These are phyloP conservation scores for Cryptococcus neoformans DNA, from an alignment of 1,284 basidiomycete genomes.

Conservation along the genomic window DNA sequence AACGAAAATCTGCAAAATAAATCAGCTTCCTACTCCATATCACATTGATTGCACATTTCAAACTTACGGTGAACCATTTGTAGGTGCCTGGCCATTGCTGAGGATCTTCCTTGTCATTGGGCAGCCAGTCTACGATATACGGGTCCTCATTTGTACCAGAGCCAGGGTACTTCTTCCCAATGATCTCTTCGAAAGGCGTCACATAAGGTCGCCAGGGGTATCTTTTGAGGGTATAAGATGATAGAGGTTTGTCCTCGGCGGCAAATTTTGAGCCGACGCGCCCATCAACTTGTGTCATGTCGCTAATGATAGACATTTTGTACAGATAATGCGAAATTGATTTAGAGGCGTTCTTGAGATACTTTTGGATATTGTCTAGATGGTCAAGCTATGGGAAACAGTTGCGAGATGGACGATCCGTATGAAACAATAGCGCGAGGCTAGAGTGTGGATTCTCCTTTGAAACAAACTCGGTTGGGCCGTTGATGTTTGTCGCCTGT, in stretches of 20 bases:
- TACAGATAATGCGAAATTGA: no score
- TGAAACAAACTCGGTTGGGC: no score
- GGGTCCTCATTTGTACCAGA: slow-evolving; percentile 47
- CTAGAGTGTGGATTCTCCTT: no score
- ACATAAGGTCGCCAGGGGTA: slow-evolving; percentile 37
- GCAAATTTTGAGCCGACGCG: background rate
- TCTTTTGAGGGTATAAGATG: slow-evolving; percentile 29
- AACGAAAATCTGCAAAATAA: slow-evolving; percentile 7
- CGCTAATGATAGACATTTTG: background rate
- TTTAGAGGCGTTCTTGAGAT: no score
- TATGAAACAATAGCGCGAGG: no score
- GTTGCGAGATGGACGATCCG: no score
- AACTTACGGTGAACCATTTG: slow-evolving; percentile 34
- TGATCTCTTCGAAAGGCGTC: slow-evolving; percentile 46
- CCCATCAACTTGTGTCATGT: slow-evolving; percentile 10
- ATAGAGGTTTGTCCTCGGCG: slow-evolving; percentile 12
- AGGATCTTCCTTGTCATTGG: slow-evolving; percentile 36
- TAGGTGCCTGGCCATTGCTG: slow-evolving; percentile 30
- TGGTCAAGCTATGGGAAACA: no score
- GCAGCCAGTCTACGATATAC: slow-evolving; percentile 47
- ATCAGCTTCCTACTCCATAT: background rate
- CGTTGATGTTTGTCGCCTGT: no score
- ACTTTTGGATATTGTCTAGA: no score
- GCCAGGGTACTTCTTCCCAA: slow-evolving; percentile 44
- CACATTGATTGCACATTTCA: background rate